These are phyloP conservation scores for Fusarium armeniacum DNA, from an alignment of 2,329 filamentous ascomycete genomes.

Conservation along the genomic window DNA sequence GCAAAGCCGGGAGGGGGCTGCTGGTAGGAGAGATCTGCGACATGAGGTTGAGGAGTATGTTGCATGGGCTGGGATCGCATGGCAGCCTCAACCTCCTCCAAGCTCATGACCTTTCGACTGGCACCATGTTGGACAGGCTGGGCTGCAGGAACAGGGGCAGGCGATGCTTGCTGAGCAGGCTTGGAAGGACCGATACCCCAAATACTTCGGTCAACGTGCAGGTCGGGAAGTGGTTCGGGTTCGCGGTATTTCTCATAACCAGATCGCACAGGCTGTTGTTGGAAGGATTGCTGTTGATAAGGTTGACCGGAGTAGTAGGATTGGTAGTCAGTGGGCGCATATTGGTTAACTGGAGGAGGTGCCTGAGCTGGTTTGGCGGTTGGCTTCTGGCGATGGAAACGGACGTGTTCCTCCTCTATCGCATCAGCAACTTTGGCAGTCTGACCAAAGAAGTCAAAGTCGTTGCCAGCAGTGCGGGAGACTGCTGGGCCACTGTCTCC, in stretches of 20 bases:
- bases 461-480: constrained; percentile 77
- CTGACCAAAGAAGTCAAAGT: constrained; percentile 97
- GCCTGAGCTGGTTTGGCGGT: constrained; percentile 59
- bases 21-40: constrained; percentile 50
- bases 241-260: constrained; percentile 95
- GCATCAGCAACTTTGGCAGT: constrained; percentile 89
- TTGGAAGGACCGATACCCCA: constrained; percentile 82
- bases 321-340: constrained; percentile 56
- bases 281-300: constrained; percentile 39
- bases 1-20: constrained; percentile 48
- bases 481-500: constrained; percentile 60
- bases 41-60: constrained; percentile 55
- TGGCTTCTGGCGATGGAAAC: constrained; percentile 82
- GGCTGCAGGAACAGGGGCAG: constrained; percentile 47
- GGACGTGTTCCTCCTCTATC: constrained; percentile 90
- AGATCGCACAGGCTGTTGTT: constrained; percentile 68
- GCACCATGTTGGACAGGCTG: constrained; percentile 47
- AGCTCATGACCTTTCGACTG: constrained; percentile 86
- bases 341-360: constrained; percentile 54
- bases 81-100: constrained; percentile 96
- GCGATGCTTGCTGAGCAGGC: constrained; percentile 53
- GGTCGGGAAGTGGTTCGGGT: constrained; percentile 85
- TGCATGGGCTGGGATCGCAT: constrained; percentile 80
- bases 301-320: constrained; percentile 45
- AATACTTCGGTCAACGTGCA: constrained; percentile 92